A percentile compares a stretch with the other conserved stretches of the same genome.
These are phyloP conservation scores for Coniosporium apollinis DNA, from an alignment of 495 filamentous ascomycete species.

Conservation along the genomic window DNA sequence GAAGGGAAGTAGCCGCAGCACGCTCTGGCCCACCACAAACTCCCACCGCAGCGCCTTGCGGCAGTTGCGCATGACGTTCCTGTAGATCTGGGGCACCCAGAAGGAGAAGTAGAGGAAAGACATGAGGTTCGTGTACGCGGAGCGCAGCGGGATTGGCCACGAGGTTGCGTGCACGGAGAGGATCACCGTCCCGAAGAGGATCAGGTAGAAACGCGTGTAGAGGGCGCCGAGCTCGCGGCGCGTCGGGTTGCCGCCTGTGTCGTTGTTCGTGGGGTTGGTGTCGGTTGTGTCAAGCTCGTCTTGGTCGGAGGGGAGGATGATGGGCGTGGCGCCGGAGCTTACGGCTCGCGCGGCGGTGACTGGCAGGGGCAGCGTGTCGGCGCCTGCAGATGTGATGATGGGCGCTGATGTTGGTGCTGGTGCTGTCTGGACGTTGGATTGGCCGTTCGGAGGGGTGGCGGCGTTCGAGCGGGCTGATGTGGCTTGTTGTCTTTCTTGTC, in stretches of 20 bases:
- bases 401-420: slow-evolving; percentile 10
- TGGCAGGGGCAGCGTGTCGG: slow-evolving; percentile 42
- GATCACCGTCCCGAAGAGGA: slow-evolving; percentile 53
- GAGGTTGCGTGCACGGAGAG: slow-evolving; percentile 57
- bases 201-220: slow-evolving; percentile 60
- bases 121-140: slow-evolving; percentile 50
- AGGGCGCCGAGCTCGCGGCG: slow-evolving; percentile 51
- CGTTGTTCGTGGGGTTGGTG: slow-evolving; percentile 17
- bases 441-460: too few species aligned
- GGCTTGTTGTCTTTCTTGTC: slow-evolving; percentile 32
- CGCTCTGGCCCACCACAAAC: slow-evolving; percentile 70
- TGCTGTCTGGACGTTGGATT: slow-evolving; percentile 6
- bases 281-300: slow-evolving; percentile 46
- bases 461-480: neutral
- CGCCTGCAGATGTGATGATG: slow-evolving; percentile 14
- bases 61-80: slow-evolving; percentile 82
- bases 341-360: slow-evolving; percentile 36
- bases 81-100: slow-evolving; percentile 80
- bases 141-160: slow-evolving; percentile 53
- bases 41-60: slow-evolving; percentile 75
- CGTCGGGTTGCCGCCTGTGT: slow-evolving; percentile 16
- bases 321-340: slow-evolving; percentile 37
- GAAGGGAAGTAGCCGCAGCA: slow-evolving; percentile 59
- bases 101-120: slow-evolving; percentile 66
- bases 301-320: slow-evolving; percentile 76